Base-by-base conservation (phyloP, 2,329 filamentous ascomycete genomes). In the Arthroderma uncinatum region DNA sequence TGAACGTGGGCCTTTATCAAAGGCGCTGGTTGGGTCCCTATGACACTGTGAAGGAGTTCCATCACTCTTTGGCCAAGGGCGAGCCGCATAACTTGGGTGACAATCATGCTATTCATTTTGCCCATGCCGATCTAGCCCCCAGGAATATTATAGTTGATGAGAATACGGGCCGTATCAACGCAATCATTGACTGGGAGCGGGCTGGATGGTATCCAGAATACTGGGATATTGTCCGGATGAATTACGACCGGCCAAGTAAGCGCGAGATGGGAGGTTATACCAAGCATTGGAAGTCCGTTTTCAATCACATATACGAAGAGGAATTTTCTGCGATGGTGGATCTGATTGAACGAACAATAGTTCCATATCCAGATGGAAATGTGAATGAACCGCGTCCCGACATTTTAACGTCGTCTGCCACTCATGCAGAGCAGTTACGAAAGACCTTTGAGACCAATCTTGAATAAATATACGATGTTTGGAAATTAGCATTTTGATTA, bases 181-280 rank as follows among this genome's bases (percentile, higher is more conserved):
- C 57, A 2, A 54, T 65, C 34, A 54, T 64, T 28, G 62, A 64
- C 50, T 65, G 62, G 62, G 63, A 64, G 47, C 57, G 55, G 47
- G 62, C 61, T 9, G 63, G 62, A 4, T 62, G 61, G 58, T 63
- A 58, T 21, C 57, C 62, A 1, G 54, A 59, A 39, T 61, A 61
- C 36, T 48, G 57, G 37, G 58, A 59, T 14, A 19, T 55, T 30
- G 21, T 50, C 39, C 55, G 40, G 21, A 57, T 59, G 50, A 34
- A 48, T 33, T 1, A 56, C 40, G 56, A 60, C 25, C 12, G 33
- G 21, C 50, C 54, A 30, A 21, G 7, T 9, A 57, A 57, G 16
- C 6, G 33, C 6, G 33, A 34, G 33, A 34, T 34, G 33, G 33
- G 33, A 5, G 33, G 33, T 6, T 34, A 34, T 34, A 34, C 33